phyloP scores from a whole-genome alignment of 495 filamentous ascomycete species.

The Terfezia claveryi region DNA sequence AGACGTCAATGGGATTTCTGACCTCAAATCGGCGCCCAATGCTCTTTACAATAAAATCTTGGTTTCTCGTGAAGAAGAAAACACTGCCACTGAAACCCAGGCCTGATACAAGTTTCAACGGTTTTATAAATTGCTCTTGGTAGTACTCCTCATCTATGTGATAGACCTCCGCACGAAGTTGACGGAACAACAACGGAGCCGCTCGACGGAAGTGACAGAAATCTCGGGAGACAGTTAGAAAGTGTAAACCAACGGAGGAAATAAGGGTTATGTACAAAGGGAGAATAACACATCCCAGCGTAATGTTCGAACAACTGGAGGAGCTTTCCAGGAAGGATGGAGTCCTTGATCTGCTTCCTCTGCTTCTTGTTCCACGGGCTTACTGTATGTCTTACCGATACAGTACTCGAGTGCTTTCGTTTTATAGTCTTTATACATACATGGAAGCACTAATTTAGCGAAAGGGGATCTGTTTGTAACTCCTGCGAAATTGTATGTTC shows the following conservation, averaged over 20 bases:
- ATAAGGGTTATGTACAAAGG: neutral
- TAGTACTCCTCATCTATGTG: constrained; percentile 10
- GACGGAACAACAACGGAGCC: constrained; percentile 13
- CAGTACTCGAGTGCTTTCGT: too few relatives aligned
- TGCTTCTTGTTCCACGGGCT: too few relatives aligned
- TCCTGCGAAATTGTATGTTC: too few relatives aligned
- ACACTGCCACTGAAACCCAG: constrained; percentile 14
- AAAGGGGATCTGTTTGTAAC: too few relatives aligned
- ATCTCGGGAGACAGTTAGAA: constrained; percentile 2
- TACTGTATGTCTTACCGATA: too few relatives aligned
- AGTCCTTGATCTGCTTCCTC: neutral
- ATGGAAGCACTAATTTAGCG: too few relatives aligned
- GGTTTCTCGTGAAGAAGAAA: constrained; percentile 14
- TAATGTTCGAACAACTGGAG: constrained; percentile 4
- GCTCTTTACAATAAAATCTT: constrained; percentile 12
- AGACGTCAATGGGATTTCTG: neutral
- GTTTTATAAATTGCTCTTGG: constrained; percentile 8
- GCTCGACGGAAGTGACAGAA: constrained; percentile 11
- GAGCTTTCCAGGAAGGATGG: constrained; percentile 2
- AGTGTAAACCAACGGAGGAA: neutral
- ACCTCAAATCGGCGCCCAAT: constrained; percentile 14
- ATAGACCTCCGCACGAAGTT: constrained; percentile 10
- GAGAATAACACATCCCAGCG: constrained; percentile 11
- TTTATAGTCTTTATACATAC: too few relatives aligned
- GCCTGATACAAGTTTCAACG: constrained; percentile 6